Base-by-base conservation (phyloP, 495 filamentous ascomycete species). In the Podospora bellae-mahoneyi region DNA sequence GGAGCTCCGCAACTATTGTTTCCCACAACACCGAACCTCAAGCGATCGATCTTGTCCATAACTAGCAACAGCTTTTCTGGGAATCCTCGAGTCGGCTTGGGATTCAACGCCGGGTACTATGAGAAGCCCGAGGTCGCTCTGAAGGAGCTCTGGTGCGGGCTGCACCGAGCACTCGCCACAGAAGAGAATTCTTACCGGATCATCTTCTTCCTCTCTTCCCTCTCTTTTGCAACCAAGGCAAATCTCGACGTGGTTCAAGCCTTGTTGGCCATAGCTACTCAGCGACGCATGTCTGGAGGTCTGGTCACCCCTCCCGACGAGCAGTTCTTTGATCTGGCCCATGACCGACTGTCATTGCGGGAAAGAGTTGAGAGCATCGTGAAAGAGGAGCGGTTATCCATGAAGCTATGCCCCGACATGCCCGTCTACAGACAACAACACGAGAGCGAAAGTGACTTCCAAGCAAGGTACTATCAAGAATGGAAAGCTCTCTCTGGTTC, bases 191-290 rank as follows among this genome's bases (percentile, higher is more conserved):
- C 32, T 16, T 68, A 70, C 63, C 61, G 66, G 5, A 66, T 57
- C 18, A 68, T 66, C 5, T 71, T 73, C 34, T 71, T 71, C 54
- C 64, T 75, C 3, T 60, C 73, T 18, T 28, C 53, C 1, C 57
- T 75, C 3, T n/a, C 72, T 15, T 66, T 66, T 26, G 68, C 73
- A 16, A 7, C 69, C 6, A 16, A 53, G 5, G 34, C 56, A 1
- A 48, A 56, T 27, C 54, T 30, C 26, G 67, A 71, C 18, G 7
- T 71, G 0, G 58, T 73, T 1, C 73, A 73, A 56, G 54, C 66
- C 3, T 9, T 75, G 23, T 65, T 75, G 71, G 69, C 69, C 7
- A 30, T 72, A 4, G 65, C 64, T 1, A 70, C 23, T 58, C n/a
- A 57, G 15, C 15, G 13, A 4, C 18, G 1, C 4, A 64, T 44